Base-by-base conservation (phyloP, 352 stramenopile species). In the Globisporangium heterothallicum region DNA sequence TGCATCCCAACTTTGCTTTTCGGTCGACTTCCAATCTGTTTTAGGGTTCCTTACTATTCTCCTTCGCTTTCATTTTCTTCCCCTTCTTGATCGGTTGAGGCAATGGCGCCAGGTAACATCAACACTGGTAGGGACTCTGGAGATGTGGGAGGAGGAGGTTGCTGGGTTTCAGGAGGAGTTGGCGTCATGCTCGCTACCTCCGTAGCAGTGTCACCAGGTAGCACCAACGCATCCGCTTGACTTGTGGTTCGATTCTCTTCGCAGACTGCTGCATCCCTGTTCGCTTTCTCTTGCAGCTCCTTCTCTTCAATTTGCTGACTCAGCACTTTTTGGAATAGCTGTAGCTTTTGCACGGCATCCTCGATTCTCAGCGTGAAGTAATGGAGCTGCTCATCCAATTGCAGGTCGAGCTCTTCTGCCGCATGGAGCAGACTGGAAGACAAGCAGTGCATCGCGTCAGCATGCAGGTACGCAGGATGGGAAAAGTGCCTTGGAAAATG, bases 351-450 rank as follows among this genome's bases (percentile, higher is more conserved):
- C 13, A 68, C n/a, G 21, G 68, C 63, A 30, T 74, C 61, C 6
- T 66, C 54, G 8, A 80, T 42, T 19, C 72, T 61, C 18, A 63
- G 47, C 14, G 57, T 36, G 25, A 81, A 61, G 24, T 66, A 42
- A 24, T 48, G 47, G 21, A 88, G 61, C 13, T 72, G 70, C 34
- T 68, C 53, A 50, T 85, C 62, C 18, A 88, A 49, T 34, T 78
- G 49, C 4, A 62, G 43, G 7, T 84, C 72, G 13, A 79, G 58
- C 9, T 62, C 56, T 61, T 88, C 68, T 13, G 70, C 69, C 18
- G 59, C 44, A 5, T 41, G 44, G 2, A 88, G 43, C 3, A 79
- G 38, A 8, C 72, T 88, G n/a, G n/a, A n/a, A n/a, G n/a, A n/a
- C 16, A 2, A 8, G 29, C 14, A 19, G 10, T 27, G 6, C 4